Base-by-base conservation (phyloP, 169 alveolate species). In the Eimeria maxima region DNA sequence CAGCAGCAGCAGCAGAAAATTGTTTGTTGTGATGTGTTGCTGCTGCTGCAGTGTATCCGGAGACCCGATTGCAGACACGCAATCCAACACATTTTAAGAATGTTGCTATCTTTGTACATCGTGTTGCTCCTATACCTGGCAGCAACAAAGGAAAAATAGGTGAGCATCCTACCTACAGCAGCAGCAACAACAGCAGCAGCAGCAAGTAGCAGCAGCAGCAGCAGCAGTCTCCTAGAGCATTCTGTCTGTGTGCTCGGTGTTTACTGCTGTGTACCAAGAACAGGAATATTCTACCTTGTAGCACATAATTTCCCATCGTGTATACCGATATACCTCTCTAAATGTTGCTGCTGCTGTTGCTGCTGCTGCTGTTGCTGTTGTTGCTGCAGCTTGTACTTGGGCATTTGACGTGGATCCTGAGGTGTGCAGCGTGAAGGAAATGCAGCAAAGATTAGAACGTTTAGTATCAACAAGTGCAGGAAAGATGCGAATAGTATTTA, bases 91-190 rank as follows among this genome's bases (percentile, higher is more conserved):
- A 95, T 29, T 95, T 95, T 33, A 27, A 27, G n/a, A 13, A 84
- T 29, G 80, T 29, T 4, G 96, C 96, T 22, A 29, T 95, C 27
- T 95, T 95, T 45, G 95, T 95, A 14, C 96, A 95, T 24, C 84
- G 96, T 13, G 83, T 95, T 14, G 96, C 96, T 14, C 96, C 96
- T 3, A 93, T 95, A 0, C 96, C 96, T 29, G 96, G 96, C 63
- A 95, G 95, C 57, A 45, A 60, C 90, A 95, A 95, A 55, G 96
- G 96, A 24, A 84, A 73, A 55, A 84, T 95, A 38, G 93, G 96
- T 95, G 81, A 81, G 90, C 78, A 8, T 22, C 20, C 78, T 13
- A n/a, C 20, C 80, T 18, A n/a, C 78, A 63, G 38, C 57, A 88
- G 33, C 60, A 45, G 27, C 67, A 22, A 4, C 55, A 71, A 4